Conservation (phyloP, 23 red algal species). For the Chondrus crispus region DNA sequence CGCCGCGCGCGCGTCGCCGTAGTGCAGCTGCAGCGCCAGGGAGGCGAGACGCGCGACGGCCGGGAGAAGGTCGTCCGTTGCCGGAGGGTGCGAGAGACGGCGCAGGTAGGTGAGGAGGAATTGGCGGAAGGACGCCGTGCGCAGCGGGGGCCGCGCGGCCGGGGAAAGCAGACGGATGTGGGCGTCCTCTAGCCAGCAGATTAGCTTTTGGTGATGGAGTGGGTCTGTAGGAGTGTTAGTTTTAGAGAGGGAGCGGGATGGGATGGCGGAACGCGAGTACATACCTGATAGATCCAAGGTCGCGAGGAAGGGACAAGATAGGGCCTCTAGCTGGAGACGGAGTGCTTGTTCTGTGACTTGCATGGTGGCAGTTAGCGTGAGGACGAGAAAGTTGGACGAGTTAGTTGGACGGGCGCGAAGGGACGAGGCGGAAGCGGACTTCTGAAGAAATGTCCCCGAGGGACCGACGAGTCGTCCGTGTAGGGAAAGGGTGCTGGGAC, state of each 20-base stretch:
- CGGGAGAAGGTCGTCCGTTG: background rate
- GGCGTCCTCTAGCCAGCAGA: conserved; percentile 46
- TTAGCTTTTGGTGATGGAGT: conserved; percentile 29
- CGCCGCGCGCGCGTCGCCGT: background rate
- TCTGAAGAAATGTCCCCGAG: no score
- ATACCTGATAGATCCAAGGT: background rate
- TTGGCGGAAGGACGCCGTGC: background rate
- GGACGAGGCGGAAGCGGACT: no score
- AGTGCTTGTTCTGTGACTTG: conserved; percentile 24
- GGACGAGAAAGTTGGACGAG: no score
- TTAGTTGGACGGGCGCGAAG: no score
- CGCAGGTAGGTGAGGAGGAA: conserved; percentile 12
- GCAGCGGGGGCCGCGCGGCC: background rate
- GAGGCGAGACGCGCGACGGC: background rate
- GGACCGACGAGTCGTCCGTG: no score
- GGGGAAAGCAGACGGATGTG: conserved; percentile 34
- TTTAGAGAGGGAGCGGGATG: background rate
- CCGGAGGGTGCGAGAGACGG: background rate
- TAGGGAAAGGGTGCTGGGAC: no score
- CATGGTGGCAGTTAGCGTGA: conserved; percentile 3
- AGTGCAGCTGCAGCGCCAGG: conserved; percentile 33
- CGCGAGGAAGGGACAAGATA: conserved; percentile 14
- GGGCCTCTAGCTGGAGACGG: conserved; percentile 20
- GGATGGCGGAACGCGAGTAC: background rate
- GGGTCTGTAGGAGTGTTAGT: background rate